Base-by-base conservation (phyloP, 75 land plant species). In the Picea sitchensis region DNA sequence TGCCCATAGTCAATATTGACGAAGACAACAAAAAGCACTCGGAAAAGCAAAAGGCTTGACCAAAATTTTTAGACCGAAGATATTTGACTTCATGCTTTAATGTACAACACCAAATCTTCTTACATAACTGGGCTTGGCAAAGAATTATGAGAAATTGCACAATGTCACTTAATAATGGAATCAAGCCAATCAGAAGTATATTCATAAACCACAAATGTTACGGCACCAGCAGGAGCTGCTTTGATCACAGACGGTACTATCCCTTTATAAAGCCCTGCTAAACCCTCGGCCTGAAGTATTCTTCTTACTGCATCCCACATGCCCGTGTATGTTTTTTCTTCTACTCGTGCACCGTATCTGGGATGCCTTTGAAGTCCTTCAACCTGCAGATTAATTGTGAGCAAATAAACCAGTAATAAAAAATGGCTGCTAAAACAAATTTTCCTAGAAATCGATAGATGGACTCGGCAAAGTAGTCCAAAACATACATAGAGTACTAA, bases 171-270 rank as follows among this genome's bases (percentile, higher is more conserved):
- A 59, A 80, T 34, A 26, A 85, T 56, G 57, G 90, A 85, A 34
- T 86, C 90, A 26, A 96, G 84, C 94, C 89, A 91, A 47, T 94
- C 86, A 18, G 91, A 84, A 32, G 81, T 75, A 73, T 65, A 61
- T 78, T 96, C 99, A 76, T 92, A 96, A 23, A 89, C 92, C 65
- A 92, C 92, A 84, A 96, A 96, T 36, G 99, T 96, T 75, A 96
- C 90, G 58, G 99, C 99, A 63, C 92, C 96, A 31, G 98, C 94
- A 4, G 99, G 99, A 34, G 99, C 99, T 65, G 99, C 93, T 87
- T 96, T 96, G 47, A 96, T 81, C 15, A 93, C 80, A 14, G 99
- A 96, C 14, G 99, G 99, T 23, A 85, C 61, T 41, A 96, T 87
- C 71, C 99, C 99, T 79, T 96, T 96, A 81, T 96, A 96, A 57